Evolutionary conservation across 2,329 filamentous ascomycete genomes (phyloP).

Genomic region (Coniochaeta pulveracea): DNA sequence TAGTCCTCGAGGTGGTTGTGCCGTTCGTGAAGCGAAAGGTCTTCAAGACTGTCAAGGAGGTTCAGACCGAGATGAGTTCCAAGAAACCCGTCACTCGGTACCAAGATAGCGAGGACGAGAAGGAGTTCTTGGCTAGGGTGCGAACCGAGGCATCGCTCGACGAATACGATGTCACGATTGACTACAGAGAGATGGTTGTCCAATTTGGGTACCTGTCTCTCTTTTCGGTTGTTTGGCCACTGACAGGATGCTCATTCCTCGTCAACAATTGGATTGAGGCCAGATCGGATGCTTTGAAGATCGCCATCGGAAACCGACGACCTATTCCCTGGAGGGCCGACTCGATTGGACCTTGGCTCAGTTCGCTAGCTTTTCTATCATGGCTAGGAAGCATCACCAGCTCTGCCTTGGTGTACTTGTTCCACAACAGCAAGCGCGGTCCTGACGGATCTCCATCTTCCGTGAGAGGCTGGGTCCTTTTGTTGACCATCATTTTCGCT

Average conservation of each 20-base stretch:
- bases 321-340: slow-evolving; percentile 85
- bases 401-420: slow-evolving; percentile 81
- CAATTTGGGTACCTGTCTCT: slow-evolving; percentile 79
- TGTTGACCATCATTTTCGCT: slow-evolving; percentile 72
- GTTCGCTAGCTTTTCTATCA: slow-evolving; percentile 76
- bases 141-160: slow-evolving; percentile 73
- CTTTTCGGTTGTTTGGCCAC: slow-evolving; percentile 89
- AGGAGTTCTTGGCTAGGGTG: slow-evolving; percentile 68
- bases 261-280: slow-evolving; percentile 96
- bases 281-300: slow-evolving; percentile 87
- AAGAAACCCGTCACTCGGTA: slow-evolving; percentile 33
- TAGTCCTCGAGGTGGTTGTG: slow-evolving; percentile 73
- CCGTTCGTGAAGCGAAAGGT: slow-evolving; percentile 74
- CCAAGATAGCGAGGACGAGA: slow-evolving; percentile 66
- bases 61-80: slow-evolving; percentile 44
- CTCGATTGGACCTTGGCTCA: slow-evolving; percentile 87
- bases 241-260: slow-evolving; percentile 81
- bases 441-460: slow-evolving; percentile 54
- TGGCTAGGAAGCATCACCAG: slow-evolving; percentile 89
- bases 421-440: slow-evolving; percentile 57
- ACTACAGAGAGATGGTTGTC: slow-evolving; percentile 89
- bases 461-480: slow-evolving; percentile 68
- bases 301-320: slow-evolving; percentile 77
- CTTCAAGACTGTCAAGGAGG: slow-evolving; percentile 68
- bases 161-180: slow-evolving; percentile 78